Base-by-base conservation (phyloP, 1,139 yeast species). In the Debaryomycetaceae sp. region DNA sequence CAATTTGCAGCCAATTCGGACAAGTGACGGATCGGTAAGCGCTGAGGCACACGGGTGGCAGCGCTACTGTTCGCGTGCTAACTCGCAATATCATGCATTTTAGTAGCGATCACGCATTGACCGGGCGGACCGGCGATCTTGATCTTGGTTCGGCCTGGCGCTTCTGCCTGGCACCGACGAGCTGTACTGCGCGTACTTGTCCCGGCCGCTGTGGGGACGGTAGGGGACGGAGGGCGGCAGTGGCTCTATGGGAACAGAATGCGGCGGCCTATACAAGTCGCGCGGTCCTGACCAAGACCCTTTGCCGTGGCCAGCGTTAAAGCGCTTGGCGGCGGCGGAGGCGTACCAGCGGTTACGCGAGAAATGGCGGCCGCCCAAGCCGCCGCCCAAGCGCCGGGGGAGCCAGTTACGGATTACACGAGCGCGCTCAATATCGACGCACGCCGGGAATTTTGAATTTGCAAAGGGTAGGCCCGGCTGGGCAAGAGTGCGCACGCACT, bases 371-470 rank as follows among this genome's bases (percentile, higher is more conserved):
- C 81, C 81, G 13, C 81, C 81, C 35, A 74, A 62, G 0, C 81
- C 81, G 22, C 81, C 81, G 15, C 80, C 81, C 12, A 74, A 47
- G 31, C 81, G 52, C 40, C 87, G 54, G 0, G 98, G 98, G 35
- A 68, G 70, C 93, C 95, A 90, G 37, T 67, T 68, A 34, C 80
- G 68, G 11, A 75, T 73, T 0, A 80, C 56, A 22, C 96, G 57
- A 2, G 94, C 93, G 32, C 96, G 59, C 46, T 86, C 97, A 18
- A 77, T 74, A 49, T 90, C 98, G 1, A 81, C 85, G 15, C 85
- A 52, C 4, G 80, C 21, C 6, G 27, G 27, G 8, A 33, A 33
- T 7, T 32, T 32, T n/a, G 36, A 38, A 2, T 41, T 29, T 5
- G 30, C 38, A 1, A 43, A 46, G 4, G 60, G 40, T n/a, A 63